Percentiles rank a stretch among this genome's conserved stretches.
Conservation (phyloP, 2,329 filamentous ascomycete species). For the Diaporthe citriasiana region DNA sequence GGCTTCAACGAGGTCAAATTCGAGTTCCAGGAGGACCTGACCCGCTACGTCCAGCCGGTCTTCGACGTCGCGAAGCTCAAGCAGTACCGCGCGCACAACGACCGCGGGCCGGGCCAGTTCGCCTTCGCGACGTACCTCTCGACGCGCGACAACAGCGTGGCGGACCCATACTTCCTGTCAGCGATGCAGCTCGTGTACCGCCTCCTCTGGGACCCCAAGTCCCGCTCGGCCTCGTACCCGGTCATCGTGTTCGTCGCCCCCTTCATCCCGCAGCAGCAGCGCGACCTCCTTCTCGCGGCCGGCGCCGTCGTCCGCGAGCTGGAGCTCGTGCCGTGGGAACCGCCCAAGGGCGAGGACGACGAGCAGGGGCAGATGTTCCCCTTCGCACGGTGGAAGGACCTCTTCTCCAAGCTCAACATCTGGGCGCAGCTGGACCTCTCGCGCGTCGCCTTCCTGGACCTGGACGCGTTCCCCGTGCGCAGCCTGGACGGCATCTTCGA, state of each 20-base stretch:
- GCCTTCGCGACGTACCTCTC: slow-evolving; percentile 42
- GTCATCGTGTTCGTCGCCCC: slow-evolving; percentile 41
- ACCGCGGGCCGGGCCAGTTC: slow-evolving; percentile 38
- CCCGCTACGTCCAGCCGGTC: slow-evolving; percentile 32
- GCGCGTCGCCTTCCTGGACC: slow-evolving; percentile 39
- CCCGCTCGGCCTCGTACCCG: slow-evolving; percentile 36
- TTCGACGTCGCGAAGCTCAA: slow-evolving; percentile 39
- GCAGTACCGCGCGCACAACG: slow-evolving; percentile 39
- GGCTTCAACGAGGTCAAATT: slow-evolving; percentile 40
- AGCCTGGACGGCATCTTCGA: slow-evolving; percentile 38
- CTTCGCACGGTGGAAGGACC: slow-evolving; percentile 40
- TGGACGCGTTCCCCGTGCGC: slow-evolving; percentile 40
- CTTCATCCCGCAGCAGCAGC: slow-evolving; percentile 41
- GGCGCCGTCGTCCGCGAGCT: slow-evolving; percentile 41
- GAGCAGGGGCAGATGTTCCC: slow-evolving; percentile 27
- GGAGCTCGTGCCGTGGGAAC: slow-evolving; percentile 40
- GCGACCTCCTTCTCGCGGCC: slow-evolving; percentile 39
- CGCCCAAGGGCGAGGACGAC: slow-evolving; percentile 20
- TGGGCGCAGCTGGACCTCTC: slow-evolving; percentile 39
- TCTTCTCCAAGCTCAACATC: slow-evolving; percentile 43
- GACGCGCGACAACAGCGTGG: slow-evolving; percentile 40
- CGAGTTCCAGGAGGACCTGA: slow-evolving; percentile 40
- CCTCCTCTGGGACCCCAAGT: slow-evolving; percentile 40
- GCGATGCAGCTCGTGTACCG: slow-evolving; percentile 43
- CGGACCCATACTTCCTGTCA: slow-evolving; percentile 42